phyloP scores from a whole-genome alignment of 306 rosid genomes.

The Gastrolobium villosum region DNA sequence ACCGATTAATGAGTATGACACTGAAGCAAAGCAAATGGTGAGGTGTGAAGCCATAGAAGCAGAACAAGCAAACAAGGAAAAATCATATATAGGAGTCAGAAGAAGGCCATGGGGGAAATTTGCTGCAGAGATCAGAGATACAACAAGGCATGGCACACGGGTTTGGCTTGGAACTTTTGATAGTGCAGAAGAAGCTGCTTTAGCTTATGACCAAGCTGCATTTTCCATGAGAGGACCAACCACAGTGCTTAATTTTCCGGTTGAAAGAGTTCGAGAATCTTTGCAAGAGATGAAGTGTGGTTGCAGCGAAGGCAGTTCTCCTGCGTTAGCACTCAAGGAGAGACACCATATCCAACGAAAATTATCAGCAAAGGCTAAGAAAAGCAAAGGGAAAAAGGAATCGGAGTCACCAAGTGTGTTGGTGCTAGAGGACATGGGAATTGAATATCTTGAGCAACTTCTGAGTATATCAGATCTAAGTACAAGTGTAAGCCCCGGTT shows the following conservation, averaged over 20 bases:
- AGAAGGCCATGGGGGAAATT: slow-evolving; percentile 78
- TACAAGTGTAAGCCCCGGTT: too few relatives aligned
- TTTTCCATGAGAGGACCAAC: slow-evolving; percentile 48
- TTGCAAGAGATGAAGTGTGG: slow-evolving; percentile 33
- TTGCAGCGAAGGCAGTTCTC: slow-evolving; percentile 53
- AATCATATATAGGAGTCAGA: slow-evolving; percentile 59
- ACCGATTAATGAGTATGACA: neutral
- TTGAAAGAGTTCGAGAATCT: slow-evolving; percentile 20
- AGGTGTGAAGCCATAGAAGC: neutral
- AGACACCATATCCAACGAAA: slow-evolving; percentile 25
- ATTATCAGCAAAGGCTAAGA: slow-evolving; percentile 11
- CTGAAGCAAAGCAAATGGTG: neutral
- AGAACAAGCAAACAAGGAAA: neutral
- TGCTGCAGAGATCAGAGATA: slow-evolving; percentile 80
- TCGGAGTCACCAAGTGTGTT: slow-evolving; percentile 21
- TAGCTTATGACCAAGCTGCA: slow-evolving; percentile 85
- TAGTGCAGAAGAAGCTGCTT: slow-evolving; percentile 72
- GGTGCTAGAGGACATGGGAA: slow-evolving; percentile 61
- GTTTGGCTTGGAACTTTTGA: slow-evolving; percentile 86
- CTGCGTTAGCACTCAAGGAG: slow-evolving; percentile 61
- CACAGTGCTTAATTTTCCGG: slow-evolving; percentile 55
- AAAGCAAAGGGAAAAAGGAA: slow-evolving; percentile 29
- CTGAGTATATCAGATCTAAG: slow-evolving; percentile 2
- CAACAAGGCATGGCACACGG: slow-evolving; percentile 65
- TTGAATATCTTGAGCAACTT: slow-evolving; percentile 66